Evolutionary conservation across 108 stramenopile genomes (phyloP).

Genomic region (Pseudonitzschia pungens): DNA sequence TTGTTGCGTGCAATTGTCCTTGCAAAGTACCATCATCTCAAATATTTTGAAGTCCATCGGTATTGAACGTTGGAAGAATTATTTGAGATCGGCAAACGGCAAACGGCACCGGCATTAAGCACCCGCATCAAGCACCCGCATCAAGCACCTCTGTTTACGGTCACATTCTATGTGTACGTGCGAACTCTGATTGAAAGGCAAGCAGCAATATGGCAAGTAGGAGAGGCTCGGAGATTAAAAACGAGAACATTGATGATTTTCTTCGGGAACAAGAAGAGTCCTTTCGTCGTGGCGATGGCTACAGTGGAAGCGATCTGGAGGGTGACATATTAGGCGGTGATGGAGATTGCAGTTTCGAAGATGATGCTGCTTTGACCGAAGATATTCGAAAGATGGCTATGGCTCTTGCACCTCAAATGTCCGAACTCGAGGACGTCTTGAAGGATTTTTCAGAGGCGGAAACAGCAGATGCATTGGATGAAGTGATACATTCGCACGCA

Average conservation of each 20-base stretch:
- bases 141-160: neutral
- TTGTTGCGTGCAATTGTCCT: too few relatives aligned
- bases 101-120: too few relatives aligned
- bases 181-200: neutral
- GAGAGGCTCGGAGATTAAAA: neutral
- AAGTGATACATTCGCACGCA: neutral
- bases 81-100: too few relatives aligned
- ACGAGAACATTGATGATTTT: slow-evolving; percentile 11
- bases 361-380: slow-evolving; percentile 20
- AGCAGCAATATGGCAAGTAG: neutral
- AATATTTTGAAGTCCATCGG: too few relatives aligned
- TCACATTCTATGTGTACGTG: neutral
- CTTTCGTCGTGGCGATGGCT: neutral
- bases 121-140: too few relatives aligned
- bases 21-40: too few relatives aligned
- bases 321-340: neutral
- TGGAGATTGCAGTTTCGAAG: slow-evolving; percentile 14
- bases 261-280: slow-evolving; percentile 14
- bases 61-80: too few relatives aligned
- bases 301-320: neutral
- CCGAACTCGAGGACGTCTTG: slow-evolving; percentile 36
- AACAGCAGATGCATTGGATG: slow-evolving; percentile 14
- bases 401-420: slow-evolving; percentile 43
- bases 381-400: slow-evolving; percentile 37
- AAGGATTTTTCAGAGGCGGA: slow-evolving; percentile 24